These are phyloP conservation scores for Curvularia spicifera DNA, from an alignment of 2,329 filamentous ascomycete species.

Conservation along the genomic window DNA sequence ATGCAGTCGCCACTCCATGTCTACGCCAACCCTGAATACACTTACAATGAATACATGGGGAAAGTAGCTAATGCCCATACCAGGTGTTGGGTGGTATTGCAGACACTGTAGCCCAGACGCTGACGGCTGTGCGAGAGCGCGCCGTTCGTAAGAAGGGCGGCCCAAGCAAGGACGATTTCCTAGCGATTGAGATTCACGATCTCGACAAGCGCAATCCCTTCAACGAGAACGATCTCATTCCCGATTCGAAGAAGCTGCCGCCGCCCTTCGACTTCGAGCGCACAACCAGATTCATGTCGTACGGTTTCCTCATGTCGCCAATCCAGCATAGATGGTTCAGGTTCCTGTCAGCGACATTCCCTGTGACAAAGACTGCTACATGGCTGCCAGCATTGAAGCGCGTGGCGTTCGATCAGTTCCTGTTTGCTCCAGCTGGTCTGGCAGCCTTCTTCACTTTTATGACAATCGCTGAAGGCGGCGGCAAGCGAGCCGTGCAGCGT, in stretches of 20 bases:
- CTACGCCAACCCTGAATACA: background rate
- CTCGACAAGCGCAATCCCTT: slow-evolving; percentile 79
- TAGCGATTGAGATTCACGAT: slow-evolving; percentile 88
- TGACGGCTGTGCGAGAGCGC: slow-evolving; percentile 79
- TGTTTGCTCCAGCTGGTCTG: slow-evolving; percentile 90
- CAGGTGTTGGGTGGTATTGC: slow-evolving; percentile 85
- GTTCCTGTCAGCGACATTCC: slow-evolving; percentile 81
- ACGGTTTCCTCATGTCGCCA: slow-evolving; percentile 95
- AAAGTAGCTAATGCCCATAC: slow-evolving; percentile 15
- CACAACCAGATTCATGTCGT: slow-evolving; percentile 93
- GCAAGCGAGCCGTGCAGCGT: slow-evolving; percentile 74
- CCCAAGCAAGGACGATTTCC: slow-evolving; percentile 68
- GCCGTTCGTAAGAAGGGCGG: slow-evolving; percentile 71
- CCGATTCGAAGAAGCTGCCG: slow-evolving; percentile 66
- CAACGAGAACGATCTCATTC: slow-evolving; percentile 69
- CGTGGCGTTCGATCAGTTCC: slow-evolving; percentile 88
- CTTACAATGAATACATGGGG: background rate
- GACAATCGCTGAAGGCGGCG: slow-evolving; percentile 93
- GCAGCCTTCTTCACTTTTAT: slow-evolving; percentile 93
- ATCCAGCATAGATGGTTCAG: slow-evolving; percentile 96
- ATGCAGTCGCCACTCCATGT: background rate
- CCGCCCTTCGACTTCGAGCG: slow-evolving; percentile 96
- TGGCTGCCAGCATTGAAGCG: slow-evolving; percentile 84
- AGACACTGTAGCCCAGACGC: slow-evolving; percentile 92
- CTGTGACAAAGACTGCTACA: slow-evolving; percentile 73